Base-by-base conservation (phyloP, 2,329 filamentous ascomycete genomes). In the Cryphonectria radicalis region DNA sequence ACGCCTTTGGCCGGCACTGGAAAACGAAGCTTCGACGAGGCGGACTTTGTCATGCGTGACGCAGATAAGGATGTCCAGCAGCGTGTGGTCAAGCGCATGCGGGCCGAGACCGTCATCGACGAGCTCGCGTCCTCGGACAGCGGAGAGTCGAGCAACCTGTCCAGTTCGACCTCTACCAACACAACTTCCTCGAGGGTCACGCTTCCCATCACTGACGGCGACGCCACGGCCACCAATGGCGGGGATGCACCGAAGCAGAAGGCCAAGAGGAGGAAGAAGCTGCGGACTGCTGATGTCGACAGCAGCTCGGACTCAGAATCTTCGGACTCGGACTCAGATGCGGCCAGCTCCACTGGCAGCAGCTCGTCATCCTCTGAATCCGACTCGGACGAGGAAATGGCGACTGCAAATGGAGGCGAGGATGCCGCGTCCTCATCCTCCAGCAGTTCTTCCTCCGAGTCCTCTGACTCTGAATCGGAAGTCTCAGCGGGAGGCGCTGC, bases 31-130 rank as follows among this genome's bases (percentile, higher is more conserved):
- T 87, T 88, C 73, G 83, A 85, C 66, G 88, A 90, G 79, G 80
- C 83, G 5, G 84, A 87, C 46, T 88, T 86, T 70, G 81, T 87
- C 32, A 78, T 85, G 43, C 82, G 83, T 69, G 82, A 85, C 19
- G 80, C 85, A 14, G 86, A 89, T 70, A 82, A 82, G 67, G 82
- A 84, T 59, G 84, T 91, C 79, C 84, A 86, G 72, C 81, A 82
- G 70, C 85, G 89, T 37, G 82, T 90, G 67, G 83, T 89, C 63
- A 90, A 89, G 82, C 87, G 89, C 68, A 89, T 90, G 83, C 87
- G 89, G 43, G 87, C 89, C 11, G 89, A 91, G 78, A 82, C 84
- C 73, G 83, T 91, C 42, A 75, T 89, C 46, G 84, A 85, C 43
- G 85, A 88, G 76, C 80, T 91, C n/a, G 53, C 67, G n/a, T 71